These are phyloP conservation scores for Talinum fruticosum DNA, from an alignment of 148 eudicot species.

Conservation along the genomic window DNA sequence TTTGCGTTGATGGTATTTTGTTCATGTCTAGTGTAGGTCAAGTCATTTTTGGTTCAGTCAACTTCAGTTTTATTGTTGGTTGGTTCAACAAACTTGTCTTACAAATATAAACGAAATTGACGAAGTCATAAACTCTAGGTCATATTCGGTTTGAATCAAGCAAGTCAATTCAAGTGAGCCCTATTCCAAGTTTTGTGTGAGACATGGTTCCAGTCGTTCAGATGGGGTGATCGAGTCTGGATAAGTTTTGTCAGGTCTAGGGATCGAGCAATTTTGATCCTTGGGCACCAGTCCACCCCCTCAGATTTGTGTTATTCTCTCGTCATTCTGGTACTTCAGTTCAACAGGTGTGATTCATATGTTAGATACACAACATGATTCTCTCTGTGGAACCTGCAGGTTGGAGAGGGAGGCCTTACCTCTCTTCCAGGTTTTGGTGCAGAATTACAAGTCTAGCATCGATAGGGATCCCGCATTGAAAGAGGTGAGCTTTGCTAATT, in stretches of 20 bases:
- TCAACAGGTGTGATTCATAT: too few relatives aligned
- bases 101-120: neutral
- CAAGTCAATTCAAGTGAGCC: neutral
- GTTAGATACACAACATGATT: neutral
- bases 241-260: neutral
- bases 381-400: constrained; percentile 37
- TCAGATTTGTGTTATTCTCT: too few relatives aligned
- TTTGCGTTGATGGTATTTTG: too few relatives aligned
- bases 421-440: constrained; percentile 70
- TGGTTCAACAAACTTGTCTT: too few relatives aligned
- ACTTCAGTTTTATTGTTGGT: too few relatives aligned
- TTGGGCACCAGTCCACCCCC: too few relatives aligned
- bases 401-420: constrained; percentile 94
- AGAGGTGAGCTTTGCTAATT: constrained; percentile 45
- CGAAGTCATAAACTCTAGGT: neutral
- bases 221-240: neutral
- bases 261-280: neutral
- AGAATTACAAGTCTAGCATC: constrained; percentile 60
- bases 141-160: neutral
- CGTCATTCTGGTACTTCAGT: too few relatives aligned
- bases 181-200: neutral
- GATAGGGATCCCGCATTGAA: constrained; percentile 65
- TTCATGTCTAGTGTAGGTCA: too few relatives aligned
- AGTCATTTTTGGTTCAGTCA: too few relatives aligned
- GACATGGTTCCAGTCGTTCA: neutral